Conservation (phyloP, 148 eudicot species). For the Diospyros lotus region DNA sequence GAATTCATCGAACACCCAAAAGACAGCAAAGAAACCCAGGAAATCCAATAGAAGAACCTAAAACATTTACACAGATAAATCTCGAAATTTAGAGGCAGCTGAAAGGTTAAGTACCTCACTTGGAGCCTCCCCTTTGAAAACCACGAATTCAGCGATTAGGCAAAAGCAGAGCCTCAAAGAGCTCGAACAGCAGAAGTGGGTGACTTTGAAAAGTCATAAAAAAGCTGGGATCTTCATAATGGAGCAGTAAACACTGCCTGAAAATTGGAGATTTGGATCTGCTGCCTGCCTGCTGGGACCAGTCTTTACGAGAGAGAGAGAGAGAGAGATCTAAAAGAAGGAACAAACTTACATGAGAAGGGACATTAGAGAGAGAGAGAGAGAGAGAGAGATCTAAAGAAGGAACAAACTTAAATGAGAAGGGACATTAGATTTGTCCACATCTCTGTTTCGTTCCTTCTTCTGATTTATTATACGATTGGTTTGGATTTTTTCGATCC, state of each 20-base stretch:
- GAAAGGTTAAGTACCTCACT: background rate
- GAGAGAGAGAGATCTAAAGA: constrained; percentile 12
- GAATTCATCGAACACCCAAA: background rate
- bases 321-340: constrained; percentile 15
- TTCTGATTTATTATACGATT: too few relatives aligned
- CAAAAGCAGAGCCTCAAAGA: background rate
- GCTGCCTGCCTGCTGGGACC: constrained; percentile 12
- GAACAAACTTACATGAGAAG: constrained; percentile 20
- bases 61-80: background rate
- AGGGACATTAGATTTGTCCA: constrained; percentile 15
- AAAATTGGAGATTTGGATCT: constrained; percentile 17
- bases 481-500: too few relatives aligned
- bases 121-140: background rate
- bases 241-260: background rate
- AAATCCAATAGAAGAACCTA: background rate
- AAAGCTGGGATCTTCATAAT: constrained; percentile 9
- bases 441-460: background rate
- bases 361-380: constrained; percentile 9
- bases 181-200: constrained; percentile 7
- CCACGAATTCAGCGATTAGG: background rate
- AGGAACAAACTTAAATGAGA: constrained; percentile 18
- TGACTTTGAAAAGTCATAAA: constrained; percentile 10
- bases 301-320: background rate
- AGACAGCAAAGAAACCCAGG: background rate
- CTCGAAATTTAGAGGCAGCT: background rate